A percentile compares a stretch with the other conserved stretches of the same genome.
These are phyloP conservation scores for Cladosporium sphaerospermum DNA, from an alignment of 2,329 filamentous ascomycete genomes.

Conservation along the genomic window DNA sequence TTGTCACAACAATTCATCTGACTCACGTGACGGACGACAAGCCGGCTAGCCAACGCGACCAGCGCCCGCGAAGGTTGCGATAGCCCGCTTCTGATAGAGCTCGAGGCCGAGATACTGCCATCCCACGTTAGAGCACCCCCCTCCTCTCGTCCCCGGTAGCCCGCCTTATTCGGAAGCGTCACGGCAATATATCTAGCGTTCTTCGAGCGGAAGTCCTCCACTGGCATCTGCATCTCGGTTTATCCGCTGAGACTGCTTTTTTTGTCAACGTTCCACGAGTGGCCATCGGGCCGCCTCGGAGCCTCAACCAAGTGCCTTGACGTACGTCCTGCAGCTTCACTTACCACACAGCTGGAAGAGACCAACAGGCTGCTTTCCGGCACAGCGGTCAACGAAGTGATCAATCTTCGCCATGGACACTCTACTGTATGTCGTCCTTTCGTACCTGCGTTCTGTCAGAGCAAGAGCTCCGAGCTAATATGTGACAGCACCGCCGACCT, in stretches of 20 bases:
- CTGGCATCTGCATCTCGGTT: no score
- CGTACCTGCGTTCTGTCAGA: slow-evolving; percentile 58
- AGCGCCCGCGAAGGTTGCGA: not conserved
- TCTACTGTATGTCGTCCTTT: slow-evolving; percentile 31
- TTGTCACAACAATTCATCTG: no score
- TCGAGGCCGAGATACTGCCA: slow-evolving; percentile 1
- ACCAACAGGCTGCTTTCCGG: not conserved
- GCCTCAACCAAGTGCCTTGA: slow-evolving; percentile 1
- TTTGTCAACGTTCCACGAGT: not conserved
- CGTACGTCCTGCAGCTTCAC: not conserved
- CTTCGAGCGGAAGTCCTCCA: no score
- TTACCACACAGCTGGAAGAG: no score
- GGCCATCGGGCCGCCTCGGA: not conserved
- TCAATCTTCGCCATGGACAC: slow-evolving; percentile 5
- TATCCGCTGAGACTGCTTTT: no score
- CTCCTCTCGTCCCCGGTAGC: no score
- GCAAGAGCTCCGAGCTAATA: slow-evolving; percentile 4
- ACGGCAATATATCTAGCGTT: no score
- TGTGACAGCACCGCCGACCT: slow-evolving; percentile 75
- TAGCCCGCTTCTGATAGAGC: not conserved
- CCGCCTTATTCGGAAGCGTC: no score
- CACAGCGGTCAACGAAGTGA: not conserved
- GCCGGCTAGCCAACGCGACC: not conserved
- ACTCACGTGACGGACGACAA: not conserved
- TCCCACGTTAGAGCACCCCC: not conserved